phyloP scores from a whole-genome alignment of 805 yeast species.

The Grigorovia yakushimaensis region DNA sequence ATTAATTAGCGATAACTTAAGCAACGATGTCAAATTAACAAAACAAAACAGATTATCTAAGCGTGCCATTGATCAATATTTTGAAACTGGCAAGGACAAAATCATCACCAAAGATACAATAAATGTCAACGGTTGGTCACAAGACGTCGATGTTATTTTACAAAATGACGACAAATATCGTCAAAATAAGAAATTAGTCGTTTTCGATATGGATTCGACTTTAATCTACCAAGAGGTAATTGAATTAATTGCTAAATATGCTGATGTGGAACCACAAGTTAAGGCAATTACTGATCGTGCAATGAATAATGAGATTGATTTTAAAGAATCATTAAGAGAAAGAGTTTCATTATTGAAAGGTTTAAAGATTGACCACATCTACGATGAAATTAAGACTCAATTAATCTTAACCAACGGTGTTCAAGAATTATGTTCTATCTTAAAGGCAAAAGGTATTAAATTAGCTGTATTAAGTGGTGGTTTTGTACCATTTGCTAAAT shows the following conservation, averaged over 20 bases:
- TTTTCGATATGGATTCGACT: constrained; percentile 98
- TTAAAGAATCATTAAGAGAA: constrained; percentile 64
- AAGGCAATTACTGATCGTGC: constrained; percentile 85
- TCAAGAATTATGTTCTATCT: constrained; percentile 49
- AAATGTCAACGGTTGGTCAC: constrained; percentile 1
- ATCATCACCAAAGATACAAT: background rate
- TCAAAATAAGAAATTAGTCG: constrained; percentile 43
- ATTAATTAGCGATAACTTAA: background rate
- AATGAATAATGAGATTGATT: constrained; percentile 95
- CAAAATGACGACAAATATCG: constrained; percentile 17
- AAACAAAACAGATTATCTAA: background rate
- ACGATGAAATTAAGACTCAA: constrained; percentile 67
- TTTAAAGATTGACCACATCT: constrained; percentile 57
- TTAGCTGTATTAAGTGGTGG: constrained; percentile 93
- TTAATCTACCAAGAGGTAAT: constrained; percentile 93
- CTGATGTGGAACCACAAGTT: constrained; percentile 81
- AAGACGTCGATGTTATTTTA: constrained; percentile 17
- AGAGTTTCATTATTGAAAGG: constrained; percentile 80
- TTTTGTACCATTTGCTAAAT: constrained; percentile 76
- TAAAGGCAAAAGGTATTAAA: constrained; percentile 53
- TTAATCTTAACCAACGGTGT: constrained; percentile 83
- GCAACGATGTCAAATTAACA: background rate
- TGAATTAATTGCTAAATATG: constrained; percentile 89
- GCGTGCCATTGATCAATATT: constrained; percentile 1
- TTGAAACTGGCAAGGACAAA: background rate